A percentile compares a stretch with the other conserved stretches of the same genome.
Conservation (phyloP, 2,329 filamentous ascomycete species). For the Diaporthe citrichinensis region DNA sequence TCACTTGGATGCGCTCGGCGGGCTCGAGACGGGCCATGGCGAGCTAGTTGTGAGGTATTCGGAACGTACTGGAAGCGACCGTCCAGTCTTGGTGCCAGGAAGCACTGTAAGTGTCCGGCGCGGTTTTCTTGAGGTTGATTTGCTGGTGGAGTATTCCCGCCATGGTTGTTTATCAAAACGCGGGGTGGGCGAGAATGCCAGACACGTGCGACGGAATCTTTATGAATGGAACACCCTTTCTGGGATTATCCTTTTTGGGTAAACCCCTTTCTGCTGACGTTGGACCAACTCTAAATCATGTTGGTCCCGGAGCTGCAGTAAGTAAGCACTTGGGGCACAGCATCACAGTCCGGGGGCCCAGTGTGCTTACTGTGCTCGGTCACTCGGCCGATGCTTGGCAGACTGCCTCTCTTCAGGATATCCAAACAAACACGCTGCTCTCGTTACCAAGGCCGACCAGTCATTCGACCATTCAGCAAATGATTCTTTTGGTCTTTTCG, state of each 20-base stretch:
- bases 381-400: too few relatives aligned
- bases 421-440: too few relatives aligned
- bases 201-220: neutral
- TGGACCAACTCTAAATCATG: neutral
- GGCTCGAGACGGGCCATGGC: neutral
- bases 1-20: neutral
- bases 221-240: neutral
- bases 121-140: slow-evolving; percentile 42
- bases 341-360: neutral
- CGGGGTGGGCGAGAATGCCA: too few relatives aligned
- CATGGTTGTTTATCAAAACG: slow-evolving; percentile 14
- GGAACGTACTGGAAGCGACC: slow-evolving; percentile 42
- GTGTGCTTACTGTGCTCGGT: too few relatives aligned
- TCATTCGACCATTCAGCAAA: too few relatives aligned
- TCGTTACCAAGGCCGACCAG: too few relatives aligned
- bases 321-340: neutral
- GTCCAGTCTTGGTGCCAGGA: slow-evolving; percentile 46
- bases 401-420: too few relatives aligned
- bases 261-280: neutral
- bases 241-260: neutral
- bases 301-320: neutral
- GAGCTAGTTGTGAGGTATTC: neutral
- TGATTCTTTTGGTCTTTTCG: too few relatives aligned
- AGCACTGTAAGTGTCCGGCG: slow-evolving; percentile 43
- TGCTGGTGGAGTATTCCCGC: slow-evolving; percentile 42